Conservation (phyloP, 2,329 filamentous ascomycete genomes). For the Akanthomyces lecanii region DNA sequence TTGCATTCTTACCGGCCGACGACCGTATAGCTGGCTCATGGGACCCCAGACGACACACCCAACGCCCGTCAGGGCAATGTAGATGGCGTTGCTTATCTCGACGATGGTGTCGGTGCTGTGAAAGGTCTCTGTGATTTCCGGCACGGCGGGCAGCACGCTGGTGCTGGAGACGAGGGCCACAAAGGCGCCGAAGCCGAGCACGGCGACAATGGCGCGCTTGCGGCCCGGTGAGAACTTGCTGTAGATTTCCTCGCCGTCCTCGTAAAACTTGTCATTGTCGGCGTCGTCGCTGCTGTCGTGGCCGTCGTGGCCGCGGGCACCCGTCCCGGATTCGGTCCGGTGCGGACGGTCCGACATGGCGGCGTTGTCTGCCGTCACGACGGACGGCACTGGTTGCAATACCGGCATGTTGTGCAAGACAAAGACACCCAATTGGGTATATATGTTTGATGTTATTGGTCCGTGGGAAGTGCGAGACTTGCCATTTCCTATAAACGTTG, state of each 20-base stretch:
- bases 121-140: conserved; percentile 66
- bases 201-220: conserved; percentile 63
- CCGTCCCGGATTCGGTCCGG: not conserved
- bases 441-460: not conserved
- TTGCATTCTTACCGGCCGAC: conserved; percentile 45
- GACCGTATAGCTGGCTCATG: conserved; percentile 61
- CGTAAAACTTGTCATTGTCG: conserved; percentile 22
- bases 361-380: conserved; percentile 6
- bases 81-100: conserved; percentile 71
- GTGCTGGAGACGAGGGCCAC: conserved; percentile 72
- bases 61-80: conserved; percentile 69
- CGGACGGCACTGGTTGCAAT: conserved; percentile 8
- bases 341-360: conserved; percentile 8
- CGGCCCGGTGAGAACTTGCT: conserved; percentile 56
- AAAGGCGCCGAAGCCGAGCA: conserved; percentile 72
- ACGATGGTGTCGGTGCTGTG: conserved; percentile 64
- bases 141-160: conserved; percentile 66
- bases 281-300: conserved; percentile 14
- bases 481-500: not conserved
- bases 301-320: not conserved
- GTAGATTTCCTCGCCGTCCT: conserved; percentile 53
- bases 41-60: conserved; percentile 69
- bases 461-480: not conserved
- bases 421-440: not conserved
- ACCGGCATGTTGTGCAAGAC: not conserved